Evolutionary conservation across 345 rosid genomes (phyloP), one percentile per base, ranked within the genome.

Genomic region (Dovyalis caffra): DNA sequence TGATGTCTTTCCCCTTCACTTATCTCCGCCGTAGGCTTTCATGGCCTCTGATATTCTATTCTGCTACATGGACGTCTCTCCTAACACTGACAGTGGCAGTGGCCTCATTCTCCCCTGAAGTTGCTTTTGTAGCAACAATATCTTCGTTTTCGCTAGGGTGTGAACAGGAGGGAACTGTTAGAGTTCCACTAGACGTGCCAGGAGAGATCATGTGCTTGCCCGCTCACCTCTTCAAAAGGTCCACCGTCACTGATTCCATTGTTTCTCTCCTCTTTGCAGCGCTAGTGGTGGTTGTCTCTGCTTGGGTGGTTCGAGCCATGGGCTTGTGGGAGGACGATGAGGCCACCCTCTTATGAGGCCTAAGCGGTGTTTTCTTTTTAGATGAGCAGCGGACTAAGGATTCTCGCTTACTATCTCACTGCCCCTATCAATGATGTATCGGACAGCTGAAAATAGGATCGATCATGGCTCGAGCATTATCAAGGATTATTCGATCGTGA

Each of bases 181-280:
- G 92, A 74, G 82, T 90, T 45, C 97, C 97, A 33, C 31, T 90
- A 21, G 99, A 92, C 83, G 0, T 86, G 40, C 90, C 91, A 1
- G 74, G 86, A 68, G 94, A 91, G 84, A 58, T 86, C 40, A 49
- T 87, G 2, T 91, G 99, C 87, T 72, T 92, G 63, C 97, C 93
- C 65, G 82, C 86, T 60, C 85, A 75, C 76, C 16, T 90, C 38
- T 89, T 94, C 80, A 71, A 74, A 49, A 82, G 85, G 81, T 90
- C 93, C 23, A 82, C 67, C 3, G 37, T 83, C 79, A 61, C 86
- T 58, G 98, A 94, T 79, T 79, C 90, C 65, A 76, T 88, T 38
- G 89, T 91, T 2, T 93, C 98, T n/a, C 93, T 95, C 56, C 85
- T 90, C 33, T 90, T 92, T 70, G 96, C 98, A 16, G 97, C 97